Evolutionary conservation across 148 eudicot species (phyloP), one percentile per base, ranked within the genome.

Genomic region (Rhododendron kiyosumense): DNA sequence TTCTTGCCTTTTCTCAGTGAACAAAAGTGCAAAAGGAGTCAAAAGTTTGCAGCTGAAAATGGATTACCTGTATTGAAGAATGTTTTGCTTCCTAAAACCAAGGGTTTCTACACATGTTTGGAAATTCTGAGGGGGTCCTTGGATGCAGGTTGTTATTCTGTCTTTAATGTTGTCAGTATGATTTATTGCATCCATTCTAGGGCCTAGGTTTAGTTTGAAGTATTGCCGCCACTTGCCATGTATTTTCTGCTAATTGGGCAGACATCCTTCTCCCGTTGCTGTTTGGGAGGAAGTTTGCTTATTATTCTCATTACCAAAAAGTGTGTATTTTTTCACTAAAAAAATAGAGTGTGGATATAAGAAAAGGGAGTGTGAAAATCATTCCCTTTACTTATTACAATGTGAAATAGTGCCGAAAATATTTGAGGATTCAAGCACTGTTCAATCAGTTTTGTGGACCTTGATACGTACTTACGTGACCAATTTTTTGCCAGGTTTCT

Each of bases 61-160:
- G 93, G 92, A 81, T 82, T 94, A 75, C 97, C 97, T 84, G 88
- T 89, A 78, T 46, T 94, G 86, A 91, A 90, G 85, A 90, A 94
- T 82, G 95, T 94, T 67, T 85, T 94, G 90, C 93, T 94, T 87
- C 97, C 97, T 3, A 94, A 93, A 89, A 91, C 93, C 82, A 94
- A 88, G 90, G 97, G 97, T 38, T 94, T 94, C 83, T 89, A 78
- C 86, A 89, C 94, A 86, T 94, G 95, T 87, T 78, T 94, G 90
- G 93, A 92, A 79, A 89, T 87, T 76, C 89, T 94, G 83, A 88
- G 93, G 82, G 90, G 83, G 82, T 91, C 95, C 87, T 86, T 94
- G 88, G 95, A 94, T 88, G 97, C 97, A 92, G 97, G 97, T 94
- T 86, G 54, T 28, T 84, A 69, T 84, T 84, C 78, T 18, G 78